Evolutionary conservation across 1,284 basidiomycete genomes (phyloP).

Genomic region (Pisolithus thermaeus): DNA sequence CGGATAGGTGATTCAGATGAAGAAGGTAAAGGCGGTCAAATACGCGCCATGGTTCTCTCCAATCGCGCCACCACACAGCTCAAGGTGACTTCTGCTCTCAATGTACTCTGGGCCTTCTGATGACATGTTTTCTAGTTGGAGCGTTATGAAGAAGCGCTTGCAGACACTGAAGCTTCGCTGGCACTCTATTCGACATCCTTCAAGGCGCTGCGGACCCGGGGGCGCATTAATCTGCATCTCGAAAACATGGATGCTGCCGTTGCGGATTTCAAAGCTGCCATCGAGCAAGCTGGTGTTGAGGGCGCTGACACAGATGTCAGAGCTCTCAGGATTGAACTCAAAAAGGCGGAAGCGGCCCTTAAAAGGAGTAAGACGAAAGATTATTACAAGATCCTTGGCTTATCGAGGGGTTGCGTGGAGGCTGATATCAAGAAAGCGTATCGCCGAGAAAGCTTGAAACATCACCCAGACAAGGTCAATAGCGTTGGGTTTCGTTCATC

Average conservation of each 20-base stretch:
- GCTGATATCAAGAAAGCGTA: slow-evolving; percentile 78
- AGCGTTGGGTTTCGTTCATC: slow-evolving; percentile 1
- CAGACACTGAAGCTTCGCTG: slow-evolving; percentile 68
- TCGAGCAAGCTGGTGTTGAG: slow-evolving; percentile 62
- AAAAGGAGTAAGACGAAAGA: slow-evolving; percentile 84
- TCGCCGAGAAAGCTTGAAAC: slow-evolving; percentile 68
- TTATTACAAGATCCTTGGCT: slow-evolving; percentile 72
- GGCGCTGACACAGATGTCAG: slow-evolving; percentile 58
- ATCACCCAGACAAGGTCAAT: slow-evolving; percentile 79
- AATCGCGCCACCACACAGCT: slow-evolving; percentile 81
- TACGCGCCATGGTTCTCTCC: slow-evolving; percentile 74
- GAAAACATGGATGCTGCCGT: slow-evolving; percentile 74
- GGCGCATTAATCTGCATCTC: slow-evolving; percentile 68
- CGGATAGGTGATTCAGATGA: slow-evolving; percentile 56
- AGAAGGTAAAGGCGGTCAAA: slow-evolving; percentile 69
- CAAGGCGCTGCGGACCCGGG: slow-evolving; percentile 84
- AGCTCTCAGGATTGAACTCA: slow-evolving; percentile 59
- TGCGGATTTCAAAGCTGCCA: slow-evolving; percentile 72
- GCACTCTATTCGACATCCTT: slow-evolving; percentile 60
- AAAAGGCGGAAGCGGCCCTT: slow-evolving; percentile 70
- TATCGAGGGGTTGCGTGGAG: slow-evolving; percentile 56
- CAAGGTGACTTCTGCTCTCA: slow-evolving; percentile 42
- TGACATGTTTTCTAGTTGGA: slow-evolving; percentile 42
- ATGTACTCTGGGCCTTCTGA: slow-evolving; percentile 4
- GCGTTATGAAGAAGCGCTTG: slow-evolving; percentile 60